phyloP scores from a whole-genome alignment of 768 basidiomycete genomes.

The Cytidiella melzeri region DNA sequence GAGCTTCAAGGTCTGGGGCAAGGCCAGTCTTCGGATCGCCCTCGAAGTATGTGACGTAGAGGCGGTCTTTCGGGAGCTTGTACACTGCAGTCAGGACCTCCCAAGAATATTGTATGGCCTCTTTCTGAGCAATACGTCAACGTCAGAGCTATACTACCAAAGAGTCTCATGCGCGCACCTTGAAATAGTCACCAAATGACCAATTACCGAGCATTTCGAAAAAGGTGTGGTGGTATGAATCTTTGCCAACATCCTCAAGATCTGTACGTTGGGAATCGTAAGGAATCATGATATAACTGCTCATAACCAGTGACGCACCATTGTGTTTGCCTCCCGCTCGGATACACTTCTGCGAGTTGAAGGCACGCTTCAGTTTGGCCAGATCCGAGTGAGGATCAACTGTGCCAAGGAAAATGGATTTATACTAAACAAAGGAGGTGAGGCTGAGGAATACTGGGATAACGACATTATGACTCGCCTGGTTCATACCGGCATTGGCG shows the following conservation, averaged over 20 bases:
- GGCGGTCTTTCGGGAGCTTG: slow-evolving; percentile 78
- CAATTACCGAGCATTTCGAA: slow-evolving; percentile 99
- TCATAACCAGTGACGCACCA: slow-evolving; percentile 39
- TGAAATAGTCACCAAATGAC: slow-evolving; percentile 99
- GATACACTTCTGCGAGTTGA: slow-evolving; percentile 97
- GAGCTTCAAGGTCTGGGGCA: slow-evolving; percentile 84
- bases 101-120: slow-evolving; percentile 92
- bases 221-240: slow-evolving; percentile 96
- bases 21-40: slow-evolving; percentile 84
- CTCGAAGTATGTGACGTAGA: slow-evolving; percentile 98
- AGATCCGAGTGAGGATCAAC: slow-evolving; percentile 94
- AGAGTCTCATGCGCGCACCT: slow-evolving; percentile 40
- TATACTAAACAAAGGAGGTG: slow-evolving; percentile 54
- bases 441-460: not conserved
- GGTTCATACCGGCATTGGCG: slow-evolving; percentile 98
- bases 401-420: slow-evolving; percentile 95
- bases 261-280: slow-evolving; percentile 41
- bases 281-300: slow-evolving; percentile 2
- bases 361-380: slow-evolving; percentile 86
- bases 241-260: slow-evolving; percentile 97
- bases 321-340: slow-evolving; percentile 99
- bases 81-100: slow-evolving; percentile 88
- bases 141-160: not conserved
- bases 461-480: slow-evolving; percentile 38
- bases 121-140: slow-evolving; percentile 51